Conservation (phyloP, 202 grass and related monocot species). For the Digitaria exilis region DNA sequence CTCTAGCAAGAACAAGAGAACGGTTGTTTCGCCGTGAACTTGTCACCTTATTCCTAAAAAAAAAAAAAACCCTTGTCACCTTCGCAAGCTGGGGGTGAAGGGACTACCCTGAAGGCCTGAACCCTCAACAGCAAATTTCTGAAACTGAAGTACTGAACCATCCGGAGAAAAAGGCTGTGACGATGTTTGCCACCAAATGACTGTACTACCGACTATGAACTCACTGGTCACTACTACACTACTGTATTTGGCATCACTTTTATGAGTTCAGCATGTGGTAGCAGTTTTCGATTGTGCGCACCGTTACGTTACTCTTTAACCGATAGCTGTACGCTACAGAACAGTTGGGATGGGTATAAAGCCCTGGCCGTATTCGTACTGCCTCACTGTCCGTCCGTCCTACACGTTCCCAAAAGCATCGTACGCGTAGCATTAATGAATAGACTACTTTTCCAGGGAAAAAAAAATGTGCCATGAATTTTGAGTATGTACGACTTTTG, state of each 20-base stretch:
- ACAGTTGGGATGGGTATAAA: not conserved
- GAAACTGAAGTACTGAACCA: not conserved
- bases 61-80: too few relatives aligned
- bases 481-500: not conserved
- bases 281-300: not conserved
- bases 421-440: not conserved
- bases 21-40: too few relatives aligned
- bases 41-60: too few relatives aligned
- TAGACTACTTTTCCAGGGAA: not conserved
- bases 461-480: not conserved
- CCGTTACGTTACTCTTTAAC: not conserved
- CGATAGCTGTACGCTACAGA: not conserved
- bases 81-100: too few relatives aligned
- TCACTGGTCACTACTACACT: too few relatives aligned
- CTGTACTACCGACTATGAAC: too few relatives aligned
- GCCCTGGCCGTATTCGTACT: not conserved
- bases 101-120: too few relatives aligned
- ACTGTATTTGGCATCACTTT: too few relatives aligned
- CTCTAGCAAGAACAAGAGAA: not conserved
- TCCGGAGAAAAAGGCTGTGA: too few relatives aligned
- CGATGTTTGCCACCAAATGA: too few relatives aligned
- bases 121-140: not conserved
- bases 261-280: not conserved
- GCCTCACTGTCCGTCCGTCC: not conserved
- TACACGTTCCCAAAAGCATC: not conserved